Evolutionary conservation across 257 asterid species (phyloP).

Genomic region (Solanum commersonii): DNA sequence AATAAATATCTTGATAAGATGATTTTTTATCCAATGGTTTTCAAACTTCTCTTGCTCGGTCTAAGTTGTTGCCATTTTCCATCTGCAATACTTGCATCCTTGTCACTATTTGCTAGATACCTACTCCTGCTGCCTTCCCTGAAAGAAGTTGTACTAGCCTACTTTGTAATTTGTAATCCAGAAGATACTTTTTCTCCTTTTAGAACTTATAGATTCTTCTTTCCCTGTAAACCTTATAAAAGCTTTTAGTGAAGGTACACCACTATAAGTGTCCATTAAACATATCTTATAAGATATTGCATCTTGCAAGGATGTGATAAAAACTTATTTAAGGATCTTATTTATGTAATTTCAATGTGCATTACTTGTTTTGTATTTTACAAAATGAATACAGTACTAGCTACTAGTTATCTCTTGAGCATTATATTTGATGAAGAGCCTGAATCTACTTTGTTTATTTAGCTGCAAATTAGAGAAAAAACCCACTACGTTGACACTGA

Average conservation of each 20-base stretch:
- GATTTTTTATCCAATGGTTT: neutral
- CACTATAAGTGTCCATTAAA: neutral
- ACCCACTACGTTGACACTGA: neutral
- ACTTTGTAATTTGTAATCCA: neutral
- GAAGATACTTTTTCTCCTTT: neutral
- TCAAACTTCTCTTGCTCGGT: neutral
- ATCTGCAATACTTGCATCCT: neutral
- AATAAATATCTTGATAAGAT: neutral
- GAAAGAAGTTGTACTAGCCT: neutral
- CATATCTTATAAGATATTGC: neutral
- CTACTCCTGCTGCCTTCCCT: neutral
- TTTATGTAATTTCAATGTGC: neutral
- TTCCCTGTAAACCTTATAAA: neutral
- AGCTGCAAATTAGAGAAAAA: neutral
- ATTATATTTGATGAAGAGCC: neutral
- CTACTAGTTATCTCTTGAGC: neutral
- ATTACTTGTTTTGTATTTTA: neutral
- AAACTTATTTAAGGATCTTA: neutral
- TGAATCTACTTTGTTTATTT: neutral
- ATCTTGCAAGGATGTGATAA: neutral
- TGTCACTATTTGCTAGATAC: neutral
- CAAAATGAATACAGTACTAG: neutral
- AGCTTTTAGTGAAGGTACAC: neutral
- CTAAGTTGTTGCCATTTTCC: neutral
- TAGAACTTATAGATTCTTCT: neutral